Evolutionary conservation across 1,284 basidiomycete species (phyloP).

Genomic region (Moesziomyces sp.): DNA sequence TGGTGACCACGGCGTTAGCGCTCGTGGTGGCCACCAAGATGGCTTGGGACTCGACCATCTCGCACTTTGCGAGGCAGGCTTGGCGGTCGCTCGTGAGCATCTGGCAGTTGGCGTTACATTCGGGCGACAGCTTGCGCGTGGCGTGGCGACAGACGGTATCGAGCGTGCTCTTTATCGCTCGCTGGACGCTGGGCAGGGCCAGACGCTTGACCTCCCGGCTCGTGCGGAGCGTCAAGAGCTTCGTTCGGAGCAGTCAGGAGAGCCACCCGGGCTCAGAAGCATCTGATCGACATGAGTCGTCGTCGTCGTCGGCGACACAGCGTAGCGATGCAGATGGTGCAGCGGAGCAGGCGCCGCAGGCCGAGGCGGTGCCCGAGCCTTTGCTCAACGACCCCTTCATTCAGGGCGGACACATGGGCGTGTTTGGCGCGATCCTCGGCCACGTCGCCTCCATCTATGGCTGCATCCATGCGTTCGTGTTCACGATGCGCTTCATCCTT

Average conservation of each 20-base stretch:
- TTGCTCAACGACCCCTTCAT: slow-evolving; percentile 33
- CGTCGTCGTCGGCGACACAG: slow-evolving; percentile 4
- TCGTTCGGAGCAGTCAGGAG: slow-evolving; percentile 8
- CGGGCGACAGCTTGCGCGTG: slow-evolving; percentile 21
- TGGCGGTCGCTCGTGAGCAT: slow-evolving; percentile 35
- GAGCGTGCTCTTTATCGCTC: slow-evolving; percentile 20
- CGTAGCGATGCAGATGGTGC: not conserved
- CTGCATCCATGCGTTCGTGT: slow-evolving; percentile 32
- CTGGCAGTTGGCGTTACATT: slow-evolving; percentile 25
- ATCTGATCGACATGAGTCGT: not conserved
- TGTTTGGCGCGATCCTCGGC: slow-evolving; percentile 41
- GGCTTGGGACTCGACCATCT: slow-evolving; percentile 36
- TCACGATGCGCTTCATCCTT: slow-evolving; percentile 33
- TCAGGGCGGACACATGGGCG: slow-evolving; percentile 16
- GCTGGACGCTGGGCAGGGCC: slow-evolving; percentile 13
- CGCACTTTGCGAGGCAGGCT: slow-evolving; percentile 31
- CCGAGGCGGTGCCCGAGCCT: slow-evolving; percentile 17
- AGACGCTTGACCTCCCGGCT: slow-evolving; percentile 3
- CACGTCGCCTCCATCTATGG: slow-evolving; percentile 43
- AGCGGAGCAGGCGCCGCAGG: not conserved
- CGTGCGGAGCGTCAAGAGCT: slow-evolving; percentile 6
- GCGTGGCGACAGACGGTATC: slow-evolving; percentile 31
- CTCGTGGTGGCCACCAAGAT: slow-evolving; percentile 24
- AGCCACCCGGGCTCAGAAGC: not conserved
- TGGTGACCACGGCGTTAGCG: slow-evolving; percentile 15